These are phyloP conservation scores for Eleusine coracana DNA, from an alignment of 176 grass and related monocot genomes.

Conservation along the genomic window DNA sequence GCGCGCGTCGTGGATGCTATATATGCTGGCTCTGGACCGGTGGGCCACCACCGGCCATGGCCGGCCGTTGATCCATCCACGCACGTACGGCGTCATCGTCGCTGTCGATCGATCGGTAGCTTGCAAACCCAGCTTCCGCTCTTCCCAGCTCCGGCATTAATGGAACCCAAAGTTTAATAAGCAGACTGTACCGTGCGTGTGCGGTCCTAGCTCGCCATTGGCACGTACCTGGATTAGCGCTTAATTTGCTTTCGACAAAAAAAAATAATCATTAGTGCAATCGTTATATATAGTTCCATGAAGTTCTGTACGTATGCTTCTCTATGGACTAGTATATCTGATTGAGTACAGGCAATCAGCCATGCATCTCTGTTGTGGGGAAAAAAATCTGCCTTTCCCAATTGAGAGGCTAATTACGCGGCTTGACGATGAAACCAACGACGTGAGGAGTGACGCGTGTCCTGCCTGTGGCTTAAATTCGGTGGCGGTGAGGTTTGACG, in stretches of 20 bases:
- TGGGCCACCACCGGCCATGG: not conserved
- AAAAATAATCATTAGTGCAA: not conserved
- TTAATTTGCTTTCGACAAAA: constrained; percentile 2
- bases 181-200: not conserved
- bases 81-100: constrained; percentile 16
- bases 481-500: constrained; percentile 26
- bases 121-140: constrained; percentile 25
- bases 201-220: not conserved
- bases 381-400: too few species aligned
- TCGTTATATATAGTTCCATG: not conserved
- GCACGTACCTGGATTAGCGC: not conserved
- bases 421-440: not conserved
- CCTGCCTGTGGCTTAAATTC: not conserved
- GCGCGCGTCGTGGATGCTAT: not conserved
- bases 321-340: too few species aligned
- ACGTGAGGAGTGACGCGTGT: not conserved
- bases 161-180: not conserved
- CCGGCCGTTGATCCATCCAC: constrained; percentile 32
- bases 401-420: too few species aligned
- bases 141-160: not conserved
- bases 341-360: too few species aligned
- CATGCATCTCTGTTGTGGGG: too few species aligned
- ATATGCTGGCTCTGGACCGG: not conserved
- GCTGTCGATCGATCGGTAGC: not conserved
- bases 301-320: not conserved